Evolutionary conservation across 169 alveolate genomes (phyloP).

Genomic region (Plasmodium chabaudi): DNA sequence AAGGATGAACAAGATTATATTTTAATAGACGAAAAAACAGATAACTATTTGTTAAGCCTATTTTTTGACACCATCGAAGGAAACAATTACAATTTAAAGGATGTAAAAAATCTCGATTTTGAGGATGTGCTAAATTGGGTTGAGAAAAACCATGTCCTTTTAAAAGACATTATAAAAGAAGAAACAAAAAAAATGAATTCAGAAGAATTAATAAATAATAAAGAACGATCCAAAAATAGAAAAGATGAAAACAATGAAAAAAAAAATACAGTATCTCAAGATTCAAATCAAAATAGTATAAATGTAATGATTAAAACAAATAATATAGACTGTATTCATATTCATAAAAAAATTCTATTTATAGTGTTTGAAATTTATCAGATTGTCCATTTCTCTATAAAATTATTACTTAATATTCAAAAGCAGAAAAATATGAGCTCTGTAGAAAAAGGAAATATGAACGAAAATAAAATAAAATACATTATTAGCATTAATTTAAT

Average conservation of each 20-base stretch:
- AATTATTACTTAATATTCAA: constrained; percentile 23
- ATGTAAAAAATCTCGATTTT: constrained; percentile 17
- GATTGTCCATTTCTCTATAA: constrained; percentile 37
- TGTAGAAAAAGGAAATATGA: constrained; percentile 3
- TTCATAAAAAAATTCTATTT: constrained; percentile 54
- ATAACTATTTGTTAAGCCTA: constrained; percentile 29
- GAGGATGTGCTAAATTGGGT: constrained; percentile 6
- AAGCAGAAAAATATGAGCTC: not conserved
- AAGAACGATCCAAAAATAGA: not conserved
- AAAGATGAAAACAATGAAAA: not conserved
- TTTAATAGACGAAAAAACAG: constrained; percentile 16
- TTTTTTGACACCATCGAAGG: constrained; percentile 21
- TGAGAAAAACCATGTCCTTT: constrained; percentile 19
- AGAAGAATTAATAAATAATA: constrained; percentile 19
- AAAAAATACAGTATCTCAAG: not conserved
- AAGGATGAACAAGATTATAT: constrained; percentile 26
- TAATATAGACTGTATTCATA: constrained; percentile 38
- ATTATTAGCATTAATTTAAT: constrained; percentile 27
- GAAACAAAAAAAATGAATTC: constrained; percentile 7
- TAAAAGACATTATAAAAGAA: constrained; percentile 15
- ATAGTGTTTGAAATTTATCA: constrained; percentile 38
- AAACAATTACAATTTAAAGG: constrained; percentile 13
- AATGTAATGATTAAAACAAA: constrained; percentile 13
- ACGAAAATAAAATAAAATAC: constrained; percentile 15
- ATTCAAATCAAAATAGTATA: not conserved